These are phyloP conservation scores for Trichosanthes truncata DNA, from an alignment of 306 rosid species.

Conservation along the genomic window DNA sequence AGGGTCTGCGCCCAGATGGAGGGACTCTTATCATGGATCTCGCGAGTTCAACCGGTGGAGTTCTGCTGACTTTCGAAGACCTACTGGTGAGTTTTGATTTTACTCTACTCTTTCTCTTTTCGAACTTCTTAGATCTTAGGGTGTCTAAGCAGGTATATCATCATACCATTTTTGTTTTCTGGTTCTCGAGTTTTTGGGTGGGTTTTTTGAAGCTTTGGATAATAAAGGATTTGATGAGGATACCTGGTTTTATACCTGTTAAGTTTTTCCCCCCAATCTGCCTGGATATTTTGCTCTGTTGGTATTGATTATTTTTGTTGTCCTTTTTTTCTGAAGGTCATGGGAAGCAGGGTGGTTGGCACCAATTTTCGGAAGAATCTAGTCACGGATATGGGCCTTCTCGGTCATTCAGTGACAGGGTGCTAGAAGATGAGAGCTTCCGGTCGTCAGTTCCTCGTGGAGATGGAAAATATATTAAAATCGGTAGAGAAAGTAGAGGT, in stretches of 20 bases:
- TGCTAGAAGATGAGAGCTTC: constrained; percentile 53
- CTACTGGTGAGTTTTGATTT: constrained; percentile 40
- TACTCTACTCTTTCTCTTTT: background rate
- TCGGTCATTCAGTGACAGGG: constrained; percentile 57
- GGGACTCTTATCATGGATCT: constrained; percentile 68
- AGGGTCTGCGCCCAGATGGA: constrained; percentile 79
- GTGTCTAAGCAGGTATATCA: background rate
- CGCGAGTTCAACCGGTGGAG: constrained; percentile 79
- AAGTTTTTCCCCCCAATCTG: background rate
- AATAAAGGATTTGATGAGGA: background rate
- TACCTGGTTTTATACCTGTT: background rate
- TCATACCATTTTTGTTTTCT: background rate
- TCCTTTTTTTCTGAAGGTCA: constrained; percentile 60
- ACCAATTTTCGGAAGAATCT: constrained; percentile 65
- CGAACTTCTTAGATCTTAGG: background rate
- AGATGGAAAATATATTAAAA: constrained; percentile 66
- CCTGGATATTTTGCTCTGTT: constrained; percentile 21
- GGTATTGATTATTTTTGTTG: constrained; percentile 35
- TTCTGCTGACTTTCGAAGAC: constrained; percentile 71
- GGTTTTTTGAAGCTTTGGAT: background rate
- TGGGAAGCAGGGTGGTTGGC: constrained; percentile 96
- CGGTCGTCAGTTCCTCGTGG: constrained; percentile 50
- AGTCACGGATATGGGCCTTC: constrained; percentile 66
- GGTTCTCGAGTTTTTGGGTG: background rate
- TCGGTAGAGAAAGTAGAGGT: constrained; percentile 59